Evolutionary conservation across 495 filamentous ascomycete species (phyloP).

Genomic region (Penicillium verhagenii): DNA sequence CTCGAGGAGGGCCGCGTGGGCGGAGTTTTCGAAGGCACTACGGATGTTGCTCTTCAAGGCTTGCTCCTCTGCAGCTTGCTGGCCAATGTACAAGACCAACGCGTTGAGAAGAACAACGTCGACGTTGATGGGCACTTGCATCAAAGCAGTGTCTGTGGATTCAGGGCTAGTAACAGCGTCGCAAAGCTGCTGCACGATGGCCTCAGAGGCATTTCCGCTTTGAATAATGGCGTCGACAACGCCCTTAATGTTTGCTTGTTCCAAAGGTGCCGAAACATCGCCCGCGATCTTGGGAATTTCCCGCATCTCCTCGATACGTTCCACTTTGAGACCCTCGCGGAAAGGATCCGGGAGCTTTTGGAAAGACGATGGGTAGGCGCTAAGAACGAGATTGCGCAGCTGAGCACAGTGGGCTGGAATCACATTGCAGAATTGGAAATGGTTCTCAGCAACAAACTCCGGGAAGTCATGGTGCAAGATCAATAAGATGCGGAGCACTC

Average conservation of each 20-base stretch:
- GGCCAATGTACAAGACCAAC: constrained; percentile 78
- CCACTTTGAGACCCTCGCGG: constrained; percentile 73
- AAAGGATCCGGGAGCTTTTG: constrained; percentile 81
- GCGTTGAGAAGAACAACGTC: constrained; percentile 74
- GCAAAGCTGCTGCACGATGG: constrained; percentile 67
- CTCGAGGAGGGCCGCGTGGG: constrained; percentile 73
- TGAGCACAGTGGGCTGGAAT: constrained; percentile 86
- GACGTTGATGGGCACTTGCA: constrained; percentile 59
- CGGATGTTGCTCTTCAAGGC: constrained; percentile 55
- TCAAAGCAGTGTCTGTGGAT: constrained; percentile 56
- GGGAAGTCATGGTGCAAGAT: constrained; percentile 93
- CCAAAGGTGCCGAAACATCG: constrained; percentile 58
- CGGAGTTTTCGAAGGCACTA: constrained; percentile 66
- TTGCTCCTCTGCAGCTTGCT: constrained; percentile 59
- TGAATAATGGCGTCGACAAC: constrained; percentile 65
- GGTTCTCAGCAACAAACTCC: constrained; percentile 85
- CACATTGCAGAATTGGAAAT: constrained; percentile 78
- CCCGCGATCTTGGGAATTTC: constrained; percentile 61
- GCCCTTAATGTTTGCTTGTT: constrained; percentile 62
- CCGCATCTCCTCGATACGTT: constrained; percentile 74
- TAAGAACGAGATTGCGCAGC: constrained; percentile 83
- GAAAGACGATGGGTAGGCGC: constrained; percentile 74
- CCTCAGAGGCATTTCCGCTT: constrained; percentile 56
- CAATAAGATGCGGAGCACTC: constrained; percentile 74
- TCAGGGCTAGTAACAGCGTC: constrained; percentile 60